Conservation (phyloP, 1,284 basidiomycete genomes). For the Pascua sp. region DNA sequence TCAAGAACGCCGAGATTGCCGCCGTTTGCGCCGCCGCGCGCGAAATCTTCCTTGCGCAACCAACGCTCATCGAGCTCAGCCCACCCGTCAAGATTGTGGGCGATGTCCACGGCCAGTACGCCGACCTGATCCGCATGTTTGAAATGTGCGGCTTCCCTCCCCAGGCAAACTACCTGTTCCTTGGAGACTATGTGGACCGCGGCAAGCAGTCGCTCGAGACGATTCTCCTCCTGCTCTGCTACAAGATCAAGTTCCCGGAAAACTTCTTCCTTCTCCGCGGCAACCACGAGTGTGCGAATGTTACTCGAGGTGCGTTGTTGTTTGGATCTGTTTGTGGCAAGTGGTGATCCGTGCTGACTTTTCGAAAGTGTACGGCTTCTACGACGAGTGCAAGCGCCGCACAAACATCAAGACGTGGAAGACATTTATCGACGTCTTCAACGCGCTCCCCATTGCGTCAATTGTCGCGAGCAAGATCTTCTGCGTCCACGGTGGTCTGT, state of each 20-base stretch:
- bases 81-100: slow-evolving; percentile 99
- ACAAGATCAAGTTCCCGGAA: slow-evolving; percentile 81
- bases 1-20: slow-evolving; percentile 96
- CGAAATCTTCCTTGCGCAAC: slow-evolving; percentile 94
- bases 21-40: slow-evolving; percentile 94
- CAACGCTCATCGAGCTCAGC: slow-evolving; percentile 93
- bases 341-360: too few species aligned
- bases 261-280: slow-evolving; percentile 63
- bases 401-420: slow-evolving; percentile 67
- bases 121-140: slow-evolving; percentile 94
- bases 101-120: slow-evolving; percentile 98
- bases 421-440: slow-evolving; percentile 64
- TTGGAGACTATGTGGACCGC: slow-evolving; percentile 97
- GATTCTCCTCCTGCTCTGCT: slow-evolving; percentile 91
- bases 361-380: slow-evolving; percentile 57
- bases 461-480: slow-evolving; percentile 65
- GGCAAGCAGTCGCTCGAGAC: slow-evolving; percentile 99
- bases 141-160: slow-evolving; percentile 99
- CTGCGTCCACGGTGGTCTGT: slow-evolving; percentile 56
- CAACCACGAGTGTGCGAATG: slow-evolving; percentile 59
- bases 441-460: slow-evolving; percentile 62
- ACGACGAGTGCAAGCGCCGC: slow-evolving; percentile 62
- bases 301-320: too few species aligned
- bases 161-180: slow-evolving; percentile 94
- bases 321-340: too few species aligned